Base-by-base conservation (phyloP, 441 rosid genomes). In the Melastoma candidum region DNA sequence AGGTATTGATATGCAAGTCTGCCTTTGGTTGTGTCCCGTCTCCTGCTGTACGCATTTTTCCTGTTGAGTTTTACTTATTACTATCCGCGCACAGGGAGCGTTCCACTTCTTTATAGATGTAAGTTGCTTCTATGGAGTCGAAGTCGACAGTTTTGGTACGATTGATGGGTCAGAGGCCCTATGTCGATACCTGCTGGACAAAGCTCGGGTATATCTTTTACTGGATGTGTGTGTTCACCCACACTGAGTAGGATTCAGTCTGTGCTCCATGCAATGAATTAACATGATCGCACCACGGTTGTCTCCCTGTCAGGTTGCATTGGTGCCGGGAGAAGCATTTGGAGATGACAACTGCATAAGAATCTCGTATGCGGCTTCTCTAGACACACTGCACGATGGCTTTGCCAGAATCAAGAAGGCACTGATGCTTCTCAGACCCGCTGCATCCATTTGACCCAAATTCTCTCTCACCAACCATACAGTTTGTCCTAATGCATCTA, bases 271-370 rank as follows among this genome's bases (percentile, higher is more conserved):
- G 22, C 22, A 17, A 17, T 17, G 22, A 17, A 17, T 17, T 17
- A 17, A 17, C 22, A 17, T 17, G 22, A 17, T 17, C 22, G 22
- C 22, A 1, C 22, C 22, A 17, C 1, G 22, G 22, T 17, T 17
- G 22, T 17, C 22, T 17, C 22, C 22, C 22, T 17, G 22, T 17
- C 71, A 93, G 99, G 97, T 93, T 46, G 99, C 99, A 7, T 54
- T 89, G 63, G 97, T 93, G 55, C 99, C 99, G 0, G 97, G 99
- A 44, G 96, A 79, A 62, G 99, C 99, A 46, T 93, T 93, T 12
- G 99, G 97, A 55, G 95, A 93, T 3, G 90, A 93, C 57, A 77
- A 44, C 44, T 93, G 99, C 78, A 77, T 89, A 66, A 77, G 97
- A 6, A 86, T 93, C 54, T 89, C 99, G 4, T 93, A 89, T 27